phyloP scores from a whole-genome alignment of 2,329 filamentous ascomycete species.

The Coniochaeta sp. region DNA sequence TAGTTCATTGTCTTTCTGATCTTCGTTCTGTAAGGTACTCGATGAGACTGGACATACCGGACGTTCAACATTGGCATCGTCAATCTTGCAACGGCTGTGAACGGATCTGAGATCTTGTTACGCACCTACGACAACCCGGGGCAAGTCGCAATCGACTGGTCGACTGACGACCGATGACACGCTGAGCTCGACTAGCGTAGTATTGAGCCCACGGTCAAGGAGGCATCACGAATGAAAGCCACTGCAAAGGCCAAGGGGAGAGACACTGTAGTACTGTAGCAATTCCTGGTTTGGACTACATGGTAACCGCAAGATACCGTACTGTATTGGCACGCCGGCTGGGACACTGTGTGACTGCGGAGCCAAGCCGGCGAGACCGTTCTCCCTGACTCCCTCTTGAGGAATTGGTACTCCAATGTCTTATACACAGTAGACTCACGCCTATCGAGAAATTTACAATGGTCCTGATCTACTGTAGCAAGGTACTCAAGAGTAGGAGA shows the following conservation, averaged over 20 bases:
- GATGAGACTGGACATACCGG: too few relatives aligned
- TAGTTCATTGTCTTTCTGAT: neutral
- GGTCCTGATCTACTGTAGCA: too few relatives aligned
- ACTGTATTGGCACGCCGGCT: neutral
- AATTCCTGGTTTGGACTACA: neutral
- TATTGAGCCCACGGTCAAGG: neutral
- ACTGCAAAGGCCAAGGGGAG: neutral
- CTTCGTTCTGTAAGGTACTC: neutral
- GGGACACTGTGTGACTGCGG: neutral
- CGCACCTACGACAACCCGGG: neutral
- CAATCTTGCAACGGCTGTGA: neutral
- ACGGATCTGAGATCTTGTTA: slow-evolving; percentile 2
- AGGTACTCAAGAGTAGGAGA: too few relatives aligned
- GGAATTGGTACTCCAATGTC: too few relatives aligned
- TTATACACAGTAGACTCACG: too few relatives aligned
- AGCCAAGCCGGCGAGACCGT: neutral
- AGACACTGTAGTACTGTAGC: neutral
- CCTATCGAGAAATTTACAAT: too few relatives aligned
- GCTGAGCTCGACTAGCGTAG: neutral
- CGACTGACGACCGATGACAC: neutral
- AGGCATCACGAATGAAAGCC: neutral
- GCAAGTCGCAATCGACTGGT: neutral
- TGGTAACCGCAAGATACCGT: neutral
- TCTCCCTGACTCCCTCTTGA: too few relatives aligned
- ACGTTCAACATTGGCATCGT: too few relatives aligned